Evolutionary conservation across 2,329 filamentous ascomycete genomes (phyloP).

Genomic region (Decorospora gaudefroyi): DNA sequence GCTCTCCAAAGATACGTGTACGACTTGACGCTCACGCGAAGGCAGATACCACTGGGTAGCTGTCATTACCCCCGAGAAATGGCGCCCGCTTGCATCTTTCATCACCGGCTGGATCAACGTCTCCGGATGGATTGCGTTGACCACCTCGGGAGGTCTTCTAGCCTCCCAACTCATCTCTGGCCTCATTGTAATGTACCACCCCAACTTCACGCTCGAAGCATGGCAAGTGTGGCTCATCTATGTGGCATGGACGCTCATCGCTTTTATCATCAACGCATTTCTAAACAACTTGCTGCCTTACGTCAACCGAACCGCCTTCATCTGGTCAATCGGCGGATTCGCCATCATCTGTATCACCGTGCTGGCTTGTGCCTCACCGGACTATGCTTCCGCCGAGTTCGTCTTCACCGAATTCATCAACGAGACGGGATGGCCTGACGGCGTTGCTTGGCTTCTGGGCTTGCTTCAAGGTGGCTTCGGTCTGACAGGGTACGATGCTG

Average conservation of each 20-base stretch:
- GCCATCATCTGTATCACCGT: conserved; percentile 71
- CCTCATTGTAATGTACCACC: conserved; percentile 65
- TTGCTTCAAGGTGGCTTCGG: conserved; percentile 60
- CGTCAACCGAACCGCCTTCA: conserved; percentile 70
- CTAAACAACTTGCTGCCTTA: conserved; percentile 64
- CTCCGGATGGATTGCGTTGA: conserved; percentile 70
- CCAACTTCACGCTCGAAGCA: conserved; percentile 60
- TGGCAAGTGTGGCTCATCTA: conserved; percentile 80
- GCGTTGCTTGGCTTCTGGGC: conserved; percentile 60
- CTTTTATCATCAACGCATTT: conserved; percentile 69
- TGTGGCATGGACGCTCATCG: conserved; percentile 64
- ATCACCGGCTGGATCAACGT: conserved; percentile 75
- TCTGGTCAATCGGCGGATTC: conserved; percentile 72
- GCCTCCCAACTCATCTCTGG: conserved; percentile 69
- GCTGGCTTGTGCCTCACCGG: conserved; percentile 66
- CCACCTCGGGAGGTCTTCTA: conserved; percentile 69
- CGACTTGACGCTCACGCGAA: conserved; percentile 44
- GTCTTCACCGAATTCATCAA: conserved; percentile 73
- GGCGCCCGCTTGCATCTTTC: conserved; percentile 67
- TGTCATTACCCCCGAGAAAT: conserved; percentile 63
- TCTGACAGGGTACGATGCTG: conserved; percentile 60
- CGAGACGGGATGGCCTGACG: conserved; percentile 69
- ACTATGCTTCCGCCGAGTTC: conserved; percentile 66
- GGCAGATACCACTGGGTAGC: conserved; percentile 71
- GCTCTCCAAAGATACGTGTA: background rate